Base-by-base conservation (phyloP, 2,329 filamentous ascomycete genomes). In the Ophiostoma montium region DNA sequence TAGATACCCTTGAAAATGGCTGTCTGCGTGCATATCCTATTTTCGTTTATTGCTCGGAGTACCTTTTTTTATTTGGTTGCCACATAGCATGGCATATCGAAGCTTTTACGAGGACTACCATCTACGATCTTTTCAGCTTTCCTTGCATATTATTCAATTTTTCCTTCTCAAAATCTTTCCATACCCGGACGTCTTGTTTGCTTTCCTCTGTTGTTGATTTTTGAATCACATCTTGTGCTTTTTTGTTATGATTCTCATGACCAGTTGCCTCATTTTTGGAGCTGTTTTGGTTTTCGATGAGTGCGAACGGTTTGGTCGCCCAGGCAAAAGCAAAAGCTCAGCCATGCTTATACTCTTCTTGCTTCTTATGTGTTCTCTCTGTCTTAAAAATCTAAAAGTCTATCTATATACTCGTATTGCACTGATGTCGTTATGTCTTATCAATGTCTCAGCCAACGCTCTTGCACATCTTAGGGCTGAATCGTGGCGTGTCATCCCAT, bases 221-320 rank as follows among this genome's bases (percentile, higher is more conserved):
- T 8, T 6, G 7, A 15, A 44, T 13, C 10, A 18, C 21, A 30
- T 42, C 30, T 15, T 23, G n/a, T 42, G 39, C 15, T 12, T 42
- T 42, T 7, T 41, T 42, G 30, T 42, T 12, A 44, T 44, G 42
- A 42, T 19, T 44, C 21, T 44, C 18, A 44, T 44, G 42, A 44
- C 42, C 42, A 44, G 30, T 44, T 44, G 42, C 42, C 42, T 44
- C 42, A 42, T 30, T 44, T 33, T 33, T 32, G 27, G 42, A 44
- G 42, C 32, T 32, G 23, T 44, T 15, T 44, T 32, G 41, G 41
- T 44, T 44, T 12, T 31, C 42, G 30, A 33, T 33, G 42, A 19
- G 42, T 32, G 16, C 27, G 30, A 5, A 44, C 42, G 27, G 39
- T 8, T 27, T 42, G 39, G 21, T 42, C 42, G n/a, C n/a, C 13